Evolutionary conservation across 768 basidiomycete genomes (phyloP).

Genomic region (Calocybe indica): DNA sequence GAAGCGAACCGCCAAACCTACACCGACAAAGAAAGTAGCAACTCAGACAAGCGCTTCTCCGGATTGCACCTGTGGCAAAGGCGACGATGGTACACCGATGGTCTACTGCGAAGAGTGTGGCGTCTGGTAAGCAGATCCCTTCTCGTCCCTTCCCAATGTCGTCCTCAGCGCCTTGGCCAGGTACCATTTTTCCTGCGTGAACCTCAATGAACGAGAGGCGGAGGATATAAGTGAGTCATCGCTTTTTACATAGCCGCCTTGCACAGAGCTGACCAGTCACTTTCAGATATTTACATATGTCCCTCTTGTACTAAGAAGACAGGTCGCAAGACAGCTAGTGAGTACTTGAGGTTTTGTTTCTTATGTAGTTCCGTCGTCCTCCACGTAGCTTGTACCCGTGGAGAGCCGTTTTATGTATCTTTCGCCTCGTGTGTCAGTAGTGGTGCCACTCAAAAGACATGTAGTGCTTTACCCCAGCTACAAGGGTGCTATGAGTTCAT

Average conservation of each 20-base stretch:
- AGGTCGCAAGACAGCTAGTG: slow-evolving; percentile 67
- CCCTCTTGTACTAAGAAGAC: slow-evolving; percentile 52
- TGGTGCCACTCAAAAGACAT: slow-evolving; percentile 11
- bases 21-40: slow-evolving; percentile 5
- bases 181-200: slow-evolving; percentile 79
- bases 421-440: slow-evolving; percentile 19
- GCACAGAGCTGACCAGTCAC: slow-evolving; percentile 3
- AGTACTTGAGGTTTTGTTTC: slow-evolving; percentile 42
- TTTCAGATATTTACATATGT: slow-evolving; percentile 52
- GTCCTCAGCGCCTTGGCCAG: slow-evolving; percentile 28
- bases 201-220: slow-evolving; percentile 54
- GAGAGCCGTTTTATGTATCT: slow-evolving; percentile 27
- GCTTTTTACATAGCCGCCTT: neutral
- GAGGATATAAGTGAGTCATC: slow-evolving; percentile 70
- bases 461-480: slow-evolving; percentile 15
- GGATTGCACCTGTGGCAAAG: slow-evolving; percentile 60
- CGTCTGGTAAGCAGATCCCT: slow-evolving; percentile 47
- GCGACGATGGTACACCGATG: slow-evolving; percentile 79
- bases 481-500: slow-evolving; percentile 15
- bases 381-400: slow-evolving; percentile 27
- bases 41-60: slow-evolving; percentile 13
- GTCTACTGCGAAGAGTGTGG: slow-evolving; percentile 65
- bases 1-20: slow-evolving; percentile 6
- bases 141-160: slow-evolving; percentile 1
- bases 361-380: slow-evolving; percentile 24